Conservation (phyloP, 352 stramenopile species). For the Globisporangium cylindrosporum region DNA sequence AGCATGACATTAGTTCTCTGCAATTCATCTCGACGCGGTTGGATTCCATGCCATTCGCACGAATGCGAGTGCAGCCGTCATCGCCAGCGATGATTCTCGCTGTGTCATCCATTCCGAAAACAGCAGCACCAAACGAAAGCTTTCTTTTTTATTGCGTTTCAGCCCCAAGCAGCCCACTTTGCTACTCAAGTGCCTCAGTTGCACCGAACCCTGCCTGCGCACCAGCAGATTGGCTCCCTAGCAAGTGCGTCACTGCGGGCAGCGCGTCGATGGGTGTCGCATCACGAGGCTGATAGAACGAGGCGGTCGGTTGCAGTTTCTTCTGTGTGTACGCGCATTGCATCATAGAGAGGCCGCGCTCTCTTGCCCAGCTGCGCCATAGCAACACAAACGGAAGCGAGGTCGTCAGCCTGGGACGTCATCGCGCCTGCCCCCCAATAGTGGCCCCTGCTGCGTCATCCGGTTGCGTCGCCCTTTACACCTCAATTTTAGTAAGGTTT, state of each 20-base stretch:
- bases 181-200: not conserved
- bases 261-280: not conserved
- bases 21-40: not conserved
- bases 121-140: not conserved
- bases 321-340: not conserved
- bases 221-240: not conserved
- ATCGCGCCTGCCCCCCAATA: conserved; percentile 2
- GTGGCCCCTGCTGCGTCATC: conserved; percentile 15
- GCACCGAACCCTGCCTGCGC: not conserved
- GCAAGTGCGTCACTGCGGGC: not conserved
- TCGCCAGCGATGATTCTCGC: not conserved
- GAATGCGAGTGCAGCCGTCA: not conserved
- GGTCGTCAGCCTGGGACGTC: conserved; percentile 4
- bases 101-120: not conserved
- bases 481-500: not conserved
- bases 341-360: not conserved
- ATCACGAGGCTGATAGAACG: not conserved
- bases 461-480: not conserved
- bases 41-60: not conserved
- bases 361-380: not conserved
- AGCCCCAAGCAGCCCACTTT: not conserved
- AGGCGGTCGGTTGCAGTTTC: not conserved
- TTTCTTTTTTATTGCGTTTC: conserved; percentile 1
- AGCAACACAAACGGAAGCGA: not conserved
- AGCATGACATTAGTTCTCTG: not conserved